Evolutionary conservation across 2,329 filamentous ascomycete genomes (phyloP).

Genomic region (Paecilomyces fulvus): DNA sequence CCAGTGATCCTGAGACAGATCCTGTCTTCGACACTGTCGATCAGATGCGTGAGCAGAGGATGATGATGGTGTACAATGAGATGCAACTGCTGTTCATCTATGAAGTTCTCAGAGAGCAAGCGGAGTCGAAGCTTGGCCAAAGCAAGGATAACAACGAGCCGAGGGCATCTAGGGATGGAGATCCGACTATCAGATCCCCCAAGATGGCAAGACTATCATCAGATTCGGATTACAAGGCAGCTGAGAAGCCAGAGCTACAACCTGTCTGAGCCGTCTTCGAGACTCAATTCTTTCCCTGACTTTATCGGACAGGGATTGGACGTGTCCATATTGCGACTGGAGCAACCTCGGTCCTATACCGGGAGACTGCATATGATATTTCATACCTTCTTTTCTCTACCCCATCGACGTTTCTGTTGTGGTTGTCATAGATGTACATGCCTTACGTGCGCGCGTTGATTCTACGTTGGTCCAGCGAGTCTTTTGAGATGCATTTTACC

Average conservation of each 20-base stretch:
- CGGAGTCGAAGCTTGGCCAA: constrained; percentile 25
- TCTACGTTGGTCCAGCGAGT: not conserved
- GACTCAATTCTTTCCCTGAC: constrained; percentile 10
- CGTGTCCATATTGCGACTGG: constrained; percentile 8
- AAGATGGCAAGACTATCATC: constrained; percentile 27
- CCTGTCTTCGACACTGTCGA: constrained; percentile 74
- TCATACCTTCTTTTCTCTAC: not conserved
- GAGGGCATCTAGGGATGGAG: constrained; percentile 8
- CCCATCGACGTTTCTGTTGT: not conserved
- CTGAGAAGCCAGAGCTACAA: constrained; percentile 30
- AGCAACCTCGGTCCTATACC: constrained; percentile 6
- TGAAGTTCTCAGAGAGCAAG: constrained; percentile 62
- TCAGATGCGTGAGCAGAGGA: constrained; percentile 71
- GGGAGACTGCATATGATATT: not conserved
- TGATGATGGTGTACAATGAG: constrained; percentile 92
- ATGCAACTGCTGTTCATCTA: constrained; percentile 83
- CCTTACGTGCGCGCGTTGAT: not conserved
- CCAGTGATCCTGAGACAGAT: constrained; percentile 47
- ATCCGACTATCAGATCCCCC: constrained; percentile 22
- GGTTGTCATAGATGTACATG: not conserved
- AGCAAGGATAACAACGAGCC: not conserved
- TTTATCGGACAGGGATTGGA: constrained; percentile 14
- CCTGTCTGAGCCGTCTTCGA: constrained; percentile 15
- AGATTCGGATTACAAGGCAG: constrained; percentile 19
- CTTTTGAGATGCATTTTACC: not conserved